A percentile compares a stretch with the other conserved stretches of the same genome.
Evolutionary conservation across 2,329 filamentous ascomycete genomes (phyloP).

Genomic region (Tolypocladium sp.): DNA sequence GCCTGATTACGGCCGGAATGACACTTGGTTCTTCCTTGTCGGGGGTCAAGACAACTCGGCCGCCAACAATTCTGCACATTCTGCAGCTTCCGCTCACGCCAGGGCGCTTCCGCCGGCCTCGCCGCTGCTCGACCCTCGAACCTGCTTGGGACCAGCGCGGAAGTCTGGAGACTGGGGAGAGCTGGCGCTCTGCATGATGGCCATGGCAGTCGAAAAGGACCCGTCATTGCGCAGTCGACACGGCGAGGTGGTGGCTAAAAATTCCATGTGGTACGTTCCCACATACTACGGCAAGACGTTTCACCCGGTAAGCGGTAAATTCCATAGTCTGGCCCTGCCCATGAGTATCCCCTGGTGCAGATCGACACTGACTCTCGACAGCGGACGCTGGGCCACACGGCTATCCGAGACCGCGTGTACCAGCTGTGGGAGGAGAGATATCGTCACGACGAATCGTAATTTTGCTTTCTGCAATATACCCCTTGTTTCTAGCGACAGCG

Average conservation of each 20-base stretch:
- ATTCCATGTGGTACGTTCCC: constrained; percentile 37
- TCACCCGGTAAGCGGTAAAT: constrained; percentile 25
- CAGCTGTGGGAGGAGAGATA: constrained; percentile 9
- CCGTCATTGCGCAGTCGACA: constrained; percentile 21
- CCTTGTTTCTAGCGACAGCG: neutral
- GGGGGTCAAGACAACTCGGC: constrained; percentile 30
- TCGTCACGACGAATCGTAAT: neutral
- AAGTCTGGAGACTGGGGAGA: constrained; percentile 32
- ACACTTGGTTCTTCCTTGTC: constrained; percentile 40
- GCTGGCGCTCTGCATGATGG: constrained; percentile 34
- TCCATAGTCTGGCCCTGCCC: neutral
- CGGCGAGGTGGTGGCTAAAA: constrained; percentile 14
- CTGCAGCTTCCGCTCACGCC: neutral
- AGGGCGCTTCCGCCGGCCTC: constrained; percentile 18
- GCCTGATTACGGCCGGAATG: constrained; percentile 31
- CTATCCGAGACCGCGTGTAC: constrained; percentile 19
- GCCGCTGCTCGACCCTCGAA: constrained; percentile 24
- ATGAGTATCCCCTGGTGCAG: neutral
- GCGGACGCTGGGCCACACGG: constrained; percentile 28
- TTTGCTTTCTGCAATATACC: neutral
- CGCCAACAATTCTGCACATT: neutral
- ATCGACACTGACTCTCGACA: constrained; percentile 1
- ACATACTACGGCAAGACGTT: constrained; percentile 37
- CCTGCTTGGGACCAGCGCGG: constrained; percentile 23
- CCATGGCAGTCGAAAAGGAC: constrained; percentile 25